Percentiles rank a stretch among this genome's conserved stretches.
phyloP scores from a whole-genome alignment of 2,329 filamentous ascomycete genomes.

The Colletotrichum musae region DNA sequence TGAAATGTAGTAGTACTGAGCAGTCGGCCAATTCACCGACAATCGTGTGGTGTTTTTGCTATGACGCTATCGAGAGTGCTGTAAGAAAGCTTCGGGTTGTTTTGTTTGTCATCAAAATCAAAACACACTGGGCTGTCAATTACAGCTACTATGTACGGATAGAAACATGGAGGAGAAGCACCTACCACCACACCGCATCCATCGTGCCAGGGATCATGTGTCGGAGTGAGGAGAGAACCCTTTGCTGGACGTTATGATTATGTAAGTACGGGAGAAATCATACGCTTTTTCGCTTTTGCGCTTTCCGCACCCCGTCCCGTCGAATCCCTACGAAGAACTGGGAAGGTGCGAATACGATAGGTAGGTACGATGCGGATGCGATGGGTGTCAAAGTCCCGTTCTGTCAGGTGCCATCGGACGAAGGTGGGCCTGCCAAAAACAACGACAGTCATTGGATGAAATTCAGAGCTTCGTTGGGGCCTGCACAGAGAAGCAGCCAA shows the following conservation, averaged over 20 bases:
- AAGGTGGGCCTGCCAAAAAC: conserved; percentile 1
- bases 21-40: too few relatives aligned
- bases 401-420: conserved; percentile 19
- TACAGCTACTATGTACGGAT: neutral
- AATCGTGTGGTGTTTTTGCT: neutral
- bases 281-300: neutral
- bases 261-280: neutral
- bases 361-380: too few relatives aligned
- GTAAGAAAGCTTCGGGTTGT: neutral
- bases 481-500: neutral
- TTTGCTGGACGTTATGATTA: neutral
- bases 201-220: conserved; percentile 10
- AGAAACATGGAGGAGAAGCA: conserved; percentile 9
- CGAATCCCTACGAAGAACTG: conserved; percentile 8
- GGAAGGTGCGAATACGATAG: neutral
- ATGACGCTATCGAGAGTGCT: too few relatives aligned
- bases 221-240: neutral
- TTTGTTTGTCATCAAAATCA: conserved; percentile 5
- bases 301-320: neutral
- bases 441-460: neutral
- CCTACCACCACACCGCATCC: conserved; percentile 15
- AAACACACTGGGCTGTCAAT: conserved; percentile 3
- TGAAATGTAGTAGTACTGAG: too few relatives aligned
- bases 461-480: neutral
- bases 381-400: conserved; percentile 4